A percentile compares a stretch with the other conserved stretches of the same genome.
These are phyloP conservation scores for Talaromyces piceae DNA, from an alignment of 2,329 filamentous ascomycete species.

Conservation along the genomic window DNA sequence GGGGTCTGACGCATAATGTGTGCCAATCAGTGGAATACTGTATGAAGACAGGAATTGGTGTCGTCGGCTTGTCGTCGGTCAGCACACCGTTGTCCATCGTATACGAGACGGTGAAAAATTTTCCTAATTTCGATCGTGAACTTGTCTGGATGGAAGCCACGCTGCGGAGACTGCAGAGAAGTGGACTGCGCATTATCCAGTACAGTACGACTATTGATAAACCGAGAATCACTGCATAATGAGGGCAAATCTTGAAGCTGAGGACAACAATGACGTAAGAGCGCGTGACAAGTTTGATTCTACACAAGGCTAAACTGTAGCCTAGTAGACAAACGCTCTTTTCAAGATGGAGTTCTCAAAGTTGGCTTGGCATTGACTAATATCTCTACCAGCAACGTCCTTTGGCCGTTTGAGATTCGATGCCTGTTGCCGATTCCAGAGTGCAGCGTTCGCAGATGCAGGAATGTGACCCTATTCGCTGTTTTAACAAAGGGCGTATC, in stretches of 20 bases:
- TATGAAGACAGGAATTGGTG: constrained; percentile 17
- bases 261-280: neutral
- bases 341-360: too few species aligned
- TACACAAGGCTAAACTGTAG: constrained; percentile 1
- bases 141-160: constrained; percentile 11
- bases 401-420: too few species aligned
- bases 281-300: constrained; percentile 4
- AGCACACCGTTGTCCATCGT: constrained; percentile 9
- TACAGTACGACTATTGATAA: constrained; percentile 9
- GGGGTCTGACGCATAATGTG: constrained; percentile 23
- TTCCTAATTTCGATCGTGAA: constrained; percentile 7
- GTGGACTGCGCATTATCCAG: constrained; percentile 9
- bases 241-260: neutral
- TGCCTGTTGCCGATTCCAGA: too few species aligned
- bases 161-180: constrained; percentile 7
- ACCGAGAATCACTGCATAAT: neutral
- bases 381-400: too few species aligned
- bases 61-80: constrained; percentile 9
- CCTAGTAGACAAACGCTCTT: too few species aligned
- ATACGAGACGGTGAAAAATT: constrained; percentile 9
- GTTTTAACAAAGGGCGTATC: too few species aligned
- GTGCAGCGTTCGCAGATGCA: too few species aligned
- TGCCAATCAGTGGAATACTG: constrained; percentile 30
- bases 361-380: neutral
- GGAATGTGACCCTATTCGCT: too few species aligned